Conservation (phyloP, 768 basidiomycete genomes). For the Grammothele lineata region DNA sequence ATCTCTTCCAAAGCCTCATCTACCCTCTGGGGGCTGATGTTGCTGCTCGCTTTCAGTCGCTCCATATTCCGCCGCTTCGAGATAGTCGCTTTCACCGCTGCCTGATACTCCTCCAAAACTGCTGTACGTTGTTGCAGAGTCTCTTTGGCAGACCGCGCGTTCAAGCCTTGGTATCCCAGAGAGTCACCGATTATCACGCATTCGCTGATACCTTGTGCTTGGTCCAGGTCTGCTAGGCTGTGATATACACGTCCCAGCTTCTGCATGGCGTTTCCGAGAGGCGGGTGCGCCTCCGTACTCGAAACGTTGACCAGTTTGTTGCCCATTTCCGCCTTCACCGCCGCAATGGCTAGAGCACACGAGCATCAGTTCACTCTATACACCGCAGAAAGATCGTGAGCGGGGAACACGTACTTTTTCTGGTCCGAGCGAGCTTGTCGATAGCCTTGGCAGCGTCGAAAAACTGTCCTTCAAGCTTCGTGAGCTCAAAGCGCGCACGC, state of each 20-base stretch:
- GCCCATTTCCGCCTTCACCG: constrained; percentile 85
- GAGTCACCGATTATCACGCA: constrained; percentile 96
- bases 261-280: constrained; percentile 76
- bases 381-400: background rate
- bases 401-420: constrained; percentile 64
- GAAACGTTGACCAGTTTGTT: constrained; percentile 88
- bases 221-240: constrained; percentile 81
- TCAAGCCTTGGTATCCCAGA: constrained; percentile 92
- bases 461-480: constrained; percentile 88
- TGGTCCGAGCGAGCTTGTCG: constrained; percentile 74
- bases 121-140: constrained; percentile 85
- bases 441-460: constrained; percentile 90
- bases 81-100: constrained; percentile 89
- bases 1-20: constrained; percentile 91
- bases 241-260: constrained; percentile 89
- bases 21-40: constrained; percentile 80
- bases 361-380: constrained; percentile 4
- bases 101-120: constrained; percentile 91
- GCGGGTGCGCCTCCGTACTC: constrained; percentile 82
- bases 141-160: constrained; percentile 95
- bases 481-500: constrained; percentile 84
- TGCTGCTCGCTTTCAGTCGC: constrained; percentile 78
- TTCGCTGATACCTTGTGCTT: constrained; percentile 90
- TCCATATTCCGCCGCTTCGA: constrained; percentile 91
- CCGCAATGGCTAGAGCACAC: constrained; percentile 60